Percentiles rank a stretch among this genome's conserved stretches.
Evolutionary conservation across 768 basidiomycete genomes (phyloP).

Genomic region (Gloeostereum incarnatum): DNA sequence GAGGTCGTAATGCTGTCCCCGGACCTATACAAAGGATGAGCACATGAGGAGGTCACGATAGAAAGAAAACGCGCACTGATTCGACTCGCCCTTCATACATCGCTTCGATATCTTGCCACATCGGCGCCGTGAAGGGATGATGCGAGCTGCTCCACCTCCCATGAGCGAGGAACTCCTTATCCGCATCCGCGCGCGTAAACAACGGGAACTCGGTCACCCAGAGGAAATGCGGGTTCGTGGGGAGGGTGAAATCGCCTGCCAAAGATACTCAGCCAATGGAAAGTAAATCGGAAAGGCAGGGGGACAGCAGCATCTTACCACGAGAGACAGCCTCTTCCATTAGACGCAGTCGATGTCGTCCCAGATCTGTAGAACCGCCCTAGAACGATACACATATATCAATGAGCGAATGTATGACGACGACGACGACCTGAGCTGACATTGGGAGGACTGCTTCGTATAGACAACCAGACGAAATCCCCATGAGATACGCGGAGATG

Average conservation of each 20-base stretch:
- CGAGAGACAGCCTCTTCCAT: slow-evolving; percentile 55
- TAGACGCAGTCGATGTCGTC: slow-evolving; percentile 57
- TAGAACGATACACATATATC: slow-evolving; percentile 21
- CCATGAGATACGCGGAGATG: slow-evolving; percentile 34
- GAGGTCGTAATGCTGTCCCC: slow-evolving; percentile 95
- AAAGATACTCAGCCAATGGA: slow-evolving; percentile 9
- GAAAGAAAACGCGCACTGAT: slow-evolving; percentile 24
- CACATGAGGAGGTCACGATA: slow-evolving; percentile 5
- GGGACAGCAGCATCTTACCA: slow-evolving; percentile 30
- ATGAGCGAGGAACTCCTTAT: slow-evolving; percentile 78
- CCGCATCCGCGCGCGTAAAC: slow-evolving; percentile 77
- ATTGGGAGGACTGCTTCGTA: slow-evolving; percentile 39
- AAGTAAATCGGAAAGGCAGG: slow-evolving; percentile 4
- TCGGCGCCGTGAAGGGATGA: slow-evolving; percentile 95
- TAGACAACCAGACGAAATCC: slow-evolving; percentile 50
- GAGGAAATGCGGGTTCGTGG: slow-evolving; percentile 67
- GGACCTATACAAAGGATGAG: slow-evolving; percentile 41
- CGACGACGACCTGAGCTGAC: slow-evolving; percentile 24
- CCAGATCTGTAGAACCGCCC: slow-evolving; percentile 84
- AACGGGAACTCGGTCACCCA: slow-evolving; percentile 97
- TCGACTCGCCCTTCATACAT: slow-evolving; percentile 66
- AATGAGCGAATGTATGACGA: slow-evolving; percentile 12
- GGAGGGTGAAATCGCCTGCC: slow-evolving; percentile 47
- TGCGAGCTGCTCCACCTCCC: slow-evolving; percentile 91
- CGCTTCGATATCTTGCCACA: slow-evolving; percentile 78